Evolutionary conservation across 2,329 filamentous ascomycete genomes (phyloP).

Genomic region (Chalaropsis ovoidea): DNA sequence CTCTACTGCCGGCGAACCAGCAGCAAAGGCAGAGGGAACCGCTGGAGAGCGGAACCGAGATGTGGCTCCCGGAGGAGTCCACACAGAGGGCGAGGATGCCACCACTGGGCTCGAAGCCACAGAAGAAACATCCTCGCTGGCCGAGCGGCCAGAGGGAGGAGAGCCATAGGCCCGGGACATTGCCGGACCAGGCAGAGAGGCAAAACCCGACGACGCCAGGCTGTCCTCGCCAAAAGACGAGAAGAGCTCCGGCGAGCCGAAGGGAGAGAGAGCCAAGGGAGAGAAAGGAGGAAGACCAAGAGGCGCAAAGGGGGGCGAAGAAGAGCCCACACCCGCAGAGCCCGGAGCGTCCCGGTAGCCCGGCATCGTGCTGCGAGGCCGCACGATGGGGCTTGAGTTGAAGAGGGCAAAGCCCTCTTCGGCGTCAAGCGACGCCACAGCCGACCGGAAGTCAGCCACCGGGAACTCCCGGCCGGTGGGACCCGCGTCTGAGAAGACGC

Average conservation of each 20-base stretch:
- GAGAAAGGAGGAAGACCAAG: background rate
- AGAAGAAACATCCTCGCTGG: background rate
- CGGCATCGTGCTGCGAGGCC: background rate
- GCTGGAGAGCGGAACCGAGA: background rate
- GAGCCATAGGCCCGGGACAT: background rate
- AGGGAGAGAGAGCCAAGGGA: background rate
- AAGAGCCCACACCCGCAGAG: background rate
- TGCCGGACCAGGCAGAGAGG: background rate
- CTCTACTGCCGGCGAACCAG: background rate
- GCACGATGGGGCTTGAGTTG: background rate
- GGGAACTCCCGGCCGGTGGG: background rate
- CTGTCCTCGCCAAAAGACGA: background rate
- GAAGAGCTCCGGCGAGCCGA: background rate
- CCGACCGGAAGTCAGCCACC: background rate
- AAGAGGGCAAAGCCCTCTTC: background rate
- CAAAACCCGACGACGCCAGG: background rate
- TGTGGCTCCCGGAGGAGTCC: background rate
- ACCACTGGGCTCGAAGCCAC: background rate
- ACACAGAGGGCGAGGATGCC: background rate
- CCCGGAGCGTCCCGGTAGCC: background rate
- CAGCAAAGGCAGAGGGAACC: background rate
- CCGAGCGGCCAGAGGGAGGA: background rate
- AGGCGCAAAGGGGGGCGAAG: too few species aligned
- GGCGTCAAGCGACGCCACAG: too few species aligned
- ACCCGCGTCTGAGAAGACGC: conserved; percentile 2